A percentile compares a stretch with the other conserved stretches of the same genome.
phyloP scores from a whole-genome alignment of 176 grass and related monocot species.

The Oryza punctata region DNA sequence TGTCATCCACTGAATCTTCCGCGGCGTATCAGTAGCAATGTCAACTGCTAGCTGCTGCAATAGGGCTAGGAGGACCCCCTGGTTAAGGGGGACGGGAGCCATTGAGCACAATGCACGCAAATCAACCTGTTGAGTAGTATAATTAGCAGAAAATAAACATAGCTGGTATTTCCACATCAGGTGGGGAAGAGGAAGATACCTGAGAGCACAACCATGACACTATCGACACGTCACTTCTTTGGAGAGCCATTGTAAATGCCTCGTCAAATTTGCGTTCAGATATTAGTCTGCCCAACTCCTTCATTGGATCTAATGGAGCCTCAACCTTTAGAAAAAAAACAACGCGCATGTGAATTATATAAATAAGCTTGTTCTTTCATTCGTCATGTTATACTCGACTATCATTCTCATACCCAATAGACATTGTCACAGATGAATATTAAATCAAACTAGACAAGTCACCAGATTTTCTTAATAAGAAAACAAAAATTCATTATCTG shows the following conservation, averaged over 20 bases:
- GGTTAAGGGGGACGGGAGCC: slow-evolving; percentile 65
- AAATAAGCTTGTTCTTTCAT: not conserved
- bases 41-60: slow-evolving; percentile 95
- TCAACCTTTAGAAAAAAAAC: slow-evolving; percentile 47
- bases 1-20: slow-evolving; percentile 84
- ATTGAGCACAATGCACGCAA: slow-evolving; percentile 65
- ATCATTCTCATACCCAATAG: not conserved
- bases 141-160: slow-evolving; percentile 32
- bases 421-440: not conserved
- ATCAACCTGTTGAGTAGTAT: slow-evolving; percentile 76
- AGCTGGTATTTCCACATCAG: not conserved
- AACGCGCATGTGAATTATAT: slow-evolving; percentile 1
- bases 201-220: slow-evolving; percentile 97
- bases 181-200: slow-evolving; percentile 48
- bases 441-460: slow-evolving; percentile 21
- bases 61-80: slow-evolving; percentile 94
- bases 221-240: slow-evolving; percentile 89
- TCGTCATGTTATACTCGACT: not conserved
- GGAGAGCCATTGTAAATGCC: slow-evolving; percentile 94
- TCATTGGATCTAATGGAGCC: slow-evolving; percentile 79
- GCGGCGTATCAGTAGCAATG: slow-evolving; percentile 69
- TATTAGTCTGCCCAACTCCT: slow-evolving; percentile 79
- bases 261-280: slow-evolving; percentile 86
- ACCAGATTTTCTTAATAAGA: not conserved
- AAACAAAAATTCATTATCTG: slow-evolving; percentile 10